Evolutionary conservation across 2,329 filamentous ascomycete genomes (phyloP), one percentile per base, ranked within the genome.

Genomic region (Grosmannia penicillata): DNA sequence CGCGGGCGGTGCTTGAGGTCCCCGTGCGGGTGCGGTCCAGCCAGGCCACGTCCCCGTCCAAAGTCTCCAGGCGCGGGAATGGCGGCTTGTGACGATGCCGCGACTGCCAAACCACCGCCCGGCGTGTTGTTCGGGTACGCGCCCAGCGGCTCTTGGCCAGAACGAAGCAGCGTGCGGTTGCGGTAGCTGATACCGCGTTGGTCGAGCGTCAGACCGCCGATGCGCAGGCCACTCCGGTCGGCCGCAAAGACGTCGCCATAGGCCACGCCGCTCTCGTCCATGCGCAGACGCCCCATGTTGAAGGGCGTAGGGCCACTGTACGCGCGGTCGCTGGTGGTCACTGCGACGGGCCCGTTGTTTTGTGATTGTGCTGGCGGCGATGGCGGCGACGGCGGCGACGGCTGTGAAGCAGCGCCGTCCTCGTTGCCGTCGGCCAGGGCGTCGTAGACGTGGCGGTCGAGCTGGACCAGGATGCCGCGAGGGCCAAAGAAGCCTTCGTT

Each of bases 401-500:
- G n/a, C n/a, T n/a, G n/a, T n/a, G n/a, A n/a, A n/a, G n/a, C n/a
- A n/a, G n/a, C n/a, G n/a, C n/a, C n/a, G n/a, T n/a, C n/a, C n/a
- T n/a, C n/a, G n/a, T n/a, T n/a, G n/a, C n/a, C n/a, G n/a, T n/a
- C n/a, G n/a, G n/a, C n/a, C n/a, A n/a, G n/a, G n/a, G n/a, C n/a
- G 22, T 17, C 22, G 13, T 25, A 3, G 31, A 13, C 19, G 19
- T 33, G 19, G 13, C 10, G n/a, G 19, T n/a, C 8, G 15, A 36
- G 25, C 3, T 13, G 52, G 29, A 75, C 57, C 3, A 47, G 52
- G 9, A 75, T 53, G 13, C 64, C 64, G 10, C 71, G 56, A 3
- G 66, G 68, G 1, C 47, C 53, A 41, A 75, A 76, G 52, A 75
- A 75, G 4, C 63, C 61, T 4, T 61, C 57, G 45, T 76, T 75